Evolutionary conservation across 495 filamentous ascomycete genomes (phyloP).

Genomic region (Trypethelium eluteriae): DNA sequence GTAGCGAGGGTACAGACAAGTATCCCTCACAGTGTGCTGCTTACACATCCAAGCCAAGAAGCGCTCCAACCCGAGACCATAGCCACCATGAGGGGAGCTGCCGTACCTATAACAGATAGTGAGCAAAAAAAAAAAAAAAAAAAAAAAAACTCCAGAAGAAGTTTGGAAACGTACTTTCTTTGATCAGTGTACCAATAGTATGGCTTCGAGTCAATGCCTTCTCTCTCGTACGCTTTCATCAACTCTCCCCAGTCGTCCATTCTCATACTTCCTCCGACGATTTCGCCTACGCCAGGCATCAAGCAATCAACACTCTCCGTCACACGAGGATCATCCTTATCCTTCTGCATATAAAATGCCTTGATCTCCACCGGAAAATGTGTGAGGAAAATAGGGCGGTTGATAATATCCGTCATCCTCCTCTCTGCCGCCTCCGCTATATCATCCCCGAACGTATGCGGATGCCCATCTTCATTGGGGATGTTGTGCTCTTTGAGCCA

Average conservation of each 20-base stretch:
- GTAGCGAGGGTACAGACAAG: slow-evolving; percentile 86
- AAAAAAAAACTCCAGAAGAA: background rate
- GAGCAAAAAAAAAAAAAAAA: slow-evolving; percentile 26
- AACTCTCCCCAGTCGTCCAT: slow-evolving; percentile 91
- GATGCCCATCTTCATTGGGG: slow-evolving; percentile 81
- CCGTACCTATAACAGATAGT: slow-evolving; percentile 59
- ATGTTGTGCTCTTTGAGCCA: slow-evolving; percentile 89
- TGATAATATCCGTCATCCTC: slow-evolving; percentile 93
- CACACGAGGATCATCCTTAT: slow-evolving; percentile 67
- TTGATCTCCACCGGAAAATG: slow-evolving; percentile 98
- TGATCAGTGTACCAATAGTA: slow-evolving; percentile 99
- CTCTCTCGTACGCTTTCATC: slow-evolving; percentile 77
- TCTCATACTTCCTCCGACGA: slow-evolving; percentile 94
- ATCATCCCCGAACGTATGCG: slow-evolving; percentile 90
- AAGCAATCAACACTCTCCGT: slow-evolving; percentile 94
- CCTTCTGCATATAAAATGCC: slow-evolving; percentile 99
- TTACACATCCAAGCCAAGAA: slow-evolving; percentile 96
- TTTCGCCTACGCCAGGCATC: slow-evolving; percentile 96
- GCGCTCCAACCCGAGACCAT: slow-evolving; percentile 89
- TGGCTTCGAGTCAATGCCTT: slow-evolving; percentile 73
- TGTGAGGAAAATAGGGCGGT: slow-evolving; percentile 88
- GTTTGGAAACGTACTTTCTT: slow-evolving; percentile 66
- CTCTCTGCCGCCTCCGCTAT: slow-evolving; percentile 98
- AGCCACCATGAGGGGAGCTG: slow-evolving; percentile 88
- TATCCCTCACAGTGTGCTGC: slow-evolving; percentile 83